Conservation (phyloP, 441 rosid species). For the Raphanus hybrid region DNA sequence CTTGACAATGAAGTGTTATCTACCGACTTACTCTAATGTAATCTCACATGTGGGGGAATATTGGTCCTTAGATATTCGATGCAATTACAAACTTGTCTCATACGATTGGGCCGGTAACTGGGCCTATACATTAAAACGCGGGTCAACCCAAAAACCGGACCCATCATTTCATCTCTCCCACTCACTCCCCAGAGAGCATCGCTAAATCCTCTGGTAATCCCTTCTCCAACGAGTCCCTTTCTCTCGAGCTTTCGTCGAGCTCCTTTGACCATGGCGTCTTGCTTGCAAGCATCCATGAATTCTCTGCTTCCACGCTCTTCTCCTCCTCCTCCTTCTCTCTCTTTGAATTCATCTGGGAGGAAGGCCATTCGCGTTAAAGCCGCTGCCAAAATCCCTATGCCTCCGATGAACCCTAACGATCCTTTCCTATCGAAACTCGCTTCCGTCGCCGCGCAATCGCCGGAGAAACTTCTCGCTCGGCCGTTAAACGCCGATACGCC, state of each 20-base stretch:
- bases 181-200: constrained; percentile 1
- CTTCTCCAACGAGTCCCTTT: constrained; percentile 32
- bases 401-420: constrained; percentile 41
- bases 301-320: constrained; percentile 47
- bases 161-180: background rate
- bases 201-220: constrained; percentile 36
- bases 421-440: too few species aligned
- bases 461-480: too few species aligned
- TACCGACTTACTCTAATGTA: too few species aligned
- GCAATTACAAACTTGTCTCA: background rate
- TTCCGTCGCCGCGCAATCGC: too few species aligned
- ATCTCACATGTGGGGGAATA: too few species aligned
- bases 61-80: too few species aligned
- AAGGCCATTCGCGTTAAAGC: constrained; percentile 47
- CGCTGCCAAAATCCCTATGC: constrained; percentile 65
- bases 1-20: too few species aligned
- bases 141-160: constrained; percentile 28
- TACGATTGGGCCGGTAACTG: background rate
- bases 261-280: constrained; percentile 51
- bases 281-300: constrained; percentile 53
- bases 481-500: too few species aligned
- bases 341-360: constrained; percentile 40
- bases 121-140: background rate
- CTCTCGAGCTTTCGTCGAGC: constrained; percentile 17
- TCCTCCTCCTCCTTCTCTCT: constrained; percentile 39